Evolutionary conservation across 2,329 filamentous ascomycete species (phyloP).

Genomic region (Zymoseptoria ardabiliae): DNA sequence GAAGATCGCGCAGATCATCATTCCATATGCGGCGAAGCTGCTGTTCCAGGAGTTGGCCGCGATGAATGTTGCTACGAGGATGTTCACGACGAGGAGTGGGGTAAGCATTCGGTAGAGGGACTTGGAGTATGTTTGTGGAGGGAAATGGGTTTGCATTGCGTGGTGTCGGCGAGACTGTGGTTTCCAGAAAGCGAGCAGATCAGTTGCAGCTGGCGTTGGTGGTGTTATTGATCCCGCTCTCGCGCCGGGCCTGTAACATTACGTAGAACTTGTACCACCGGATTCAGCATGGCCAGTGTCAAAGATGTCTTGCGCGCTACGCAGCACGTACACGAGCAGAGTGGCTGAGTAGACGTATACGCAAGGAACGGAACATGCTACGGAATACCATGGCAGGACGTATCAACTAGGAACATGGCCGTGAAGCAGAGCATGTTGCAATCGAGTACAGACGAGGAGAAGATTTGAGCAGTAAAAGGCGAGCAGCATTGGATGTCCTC

Average conservation of each 20-base stretch:
- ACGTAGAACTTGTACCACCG: not conserved
- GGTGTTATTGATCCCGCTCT: not conserved
- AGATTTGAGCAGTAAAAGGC: too few relatives aligned
- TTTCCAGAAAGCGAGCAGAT: not conserved
- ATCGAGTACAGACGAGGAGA: too few relatives aligned
- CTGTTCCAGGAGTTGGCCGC: constrained; percentile 96
- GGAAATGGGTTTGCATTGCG: not conserved
- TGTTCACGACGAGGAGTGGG: constrained; percentile 64
- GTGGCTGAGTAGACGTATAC: too few relatives aligned
- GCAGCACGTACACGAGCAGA: not conserved
- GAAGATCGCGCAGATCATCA: constrained; percentile 94
- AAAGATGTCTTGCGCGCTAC: not conserved
- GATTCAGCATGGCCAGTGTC: not conserved
- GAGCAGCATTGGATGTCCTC: too few relatives aligned
- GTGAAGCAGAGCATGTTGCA: too few relatives aligned
- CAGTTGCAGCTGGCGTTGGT: not conserved
- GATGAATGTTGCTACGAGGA: constrained; percentile 96
- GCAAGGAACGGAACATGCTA: too few relatives aligned
- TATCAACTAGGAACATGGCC: too few relatives aligned
- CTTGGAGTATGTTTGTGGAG: not conserved
- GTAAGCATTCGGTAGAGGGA: constrained; percentile 23
- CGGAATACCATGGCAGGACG: too few relatives aligned
- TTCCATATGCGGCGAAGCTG: constrained; percentile 94
- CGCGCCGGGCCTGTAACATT: not conserved
- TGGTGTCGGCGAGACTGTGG: not conserved